Percentiles rank a stretch among this genome's conserved stretches.
phyloP scores from a whole-genome alignment of 2,329 filamentous ascomycete genomes.

The Cladosporium sp. region DNA sequence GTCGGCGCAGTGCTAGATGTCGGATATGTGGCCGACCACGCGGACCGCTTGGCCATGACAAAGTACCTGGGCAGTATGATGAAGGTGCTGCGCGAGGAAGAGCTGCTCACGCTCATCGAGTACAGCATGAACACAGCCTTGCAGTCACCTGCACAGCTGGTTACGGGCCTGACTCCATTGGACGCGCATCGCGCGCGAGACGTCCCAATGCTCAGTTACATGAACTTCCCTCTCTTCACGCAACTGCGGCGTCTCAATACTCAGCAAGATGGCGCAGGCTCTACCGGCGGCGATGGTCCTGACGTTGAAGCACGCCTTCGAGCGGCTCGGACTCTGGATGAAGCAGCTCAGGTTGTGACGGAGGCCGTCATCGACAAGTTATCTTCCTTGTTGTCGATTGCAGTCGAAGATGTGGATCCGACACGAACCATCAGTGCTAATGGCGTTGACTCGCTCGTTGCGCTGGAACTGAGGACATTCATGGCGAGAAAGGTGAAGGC shows the following conservation, averaged over 20 bases:
- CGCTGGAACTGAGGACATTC: constrained; percentile 30
- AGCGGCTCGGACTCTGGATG: background rate
- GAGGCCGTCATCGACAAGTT: background rate
- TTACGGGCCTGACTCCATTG: background rate
- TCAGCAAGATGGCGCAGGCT: background rate
- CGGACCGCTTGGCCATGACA: background rate
- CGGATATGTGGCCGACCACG: background rate
- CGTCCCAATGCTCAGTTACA: background rate
- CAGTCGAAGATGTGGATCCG: constrained; percentile 18
- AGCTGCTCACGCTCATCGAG: constrained; percentile 1
- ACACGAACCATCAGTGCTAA: constrained; percentile 10
- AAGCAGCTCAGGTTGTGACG: background rate
- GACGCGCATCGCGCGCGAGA: background rate
- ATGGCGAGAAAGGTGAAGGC: constrained; percentile 2
- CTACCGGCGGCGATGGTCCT: background rate
- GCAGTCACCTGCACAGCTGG: background rate
- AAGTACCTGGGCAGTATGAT: constrained; percentile 1
- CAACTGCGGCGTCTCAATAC: background rate
- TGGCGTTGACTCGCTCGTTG: constrained; percentile 39
- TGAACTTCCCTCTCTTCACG: background rate
- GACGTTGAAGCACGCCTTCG: background rate
- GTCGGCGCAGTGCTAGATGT: constrained; percentile 26
- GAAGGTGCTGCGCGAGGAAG: constrained; percentile 1
- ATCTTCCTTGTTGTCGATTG: background rate
- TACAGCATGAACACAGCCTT: background rate